Percentiles rank a stretch among this genome's conserved stretches.
These are phyloP conservation scores for Vicia sativa DNA, from an alignment of 306 rosid species.

Conservation along the genomic window DNA sequence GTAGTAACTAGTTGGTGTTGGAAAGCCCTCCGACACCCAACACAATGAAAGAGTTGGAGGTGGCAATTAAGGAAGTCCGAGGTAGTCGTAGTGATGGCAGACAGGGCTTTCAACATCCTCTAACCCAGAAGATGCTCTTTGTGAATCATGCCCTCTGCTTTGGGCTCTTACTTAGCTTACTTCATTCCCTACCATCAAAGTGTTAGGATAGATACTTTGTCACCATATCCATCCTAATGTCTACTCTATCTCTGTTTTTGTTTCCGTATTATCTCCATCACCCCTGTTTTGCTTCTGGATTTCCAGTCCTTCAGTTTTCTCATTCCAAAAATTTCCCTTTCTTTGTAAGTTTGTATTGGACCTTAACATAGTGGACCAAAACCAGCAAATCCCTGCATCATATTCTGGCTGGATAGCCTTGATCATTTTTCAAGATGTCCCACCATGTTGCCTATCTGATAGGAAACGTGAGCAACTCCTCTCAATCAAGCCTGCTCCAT, in stretches of 20 bases:
- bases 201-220: not conserved
- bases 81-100: not conserved
- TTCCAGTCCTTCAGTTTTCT: not conserved
- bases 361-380: not conserved
- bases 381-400: not conserved
- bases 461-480: not conserved
- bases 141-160: not conserved
- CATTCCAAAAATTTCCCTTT: not conserved
- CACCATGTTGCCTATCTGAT: not conserved
- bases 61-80: not conserved
- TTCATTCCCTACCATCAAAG: not conserved
- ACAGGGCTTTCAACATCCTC: not conserved
- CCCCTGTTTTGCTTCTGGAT: not conserved
- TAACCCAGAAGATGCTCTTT: not conserved
- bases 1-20: not conserved
- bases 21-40: not conserved
- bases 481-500: not conserved
- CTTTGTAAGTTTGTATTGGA: not conserved
- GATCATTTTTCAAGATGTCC: not conserved
- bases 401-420: not conserved
- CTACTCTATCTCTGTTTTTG: not conserved
- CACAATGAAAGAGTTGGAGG: not conserved
- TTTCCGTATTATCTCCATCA: not conserved
- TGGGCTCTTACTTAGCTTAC: not conserved
- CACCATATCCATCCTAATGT: not conserved